Evolutionary conservation across 202 grass and related monocot genomes (phyloP).

Genomic region (Saccharum hybrid): DNA sequence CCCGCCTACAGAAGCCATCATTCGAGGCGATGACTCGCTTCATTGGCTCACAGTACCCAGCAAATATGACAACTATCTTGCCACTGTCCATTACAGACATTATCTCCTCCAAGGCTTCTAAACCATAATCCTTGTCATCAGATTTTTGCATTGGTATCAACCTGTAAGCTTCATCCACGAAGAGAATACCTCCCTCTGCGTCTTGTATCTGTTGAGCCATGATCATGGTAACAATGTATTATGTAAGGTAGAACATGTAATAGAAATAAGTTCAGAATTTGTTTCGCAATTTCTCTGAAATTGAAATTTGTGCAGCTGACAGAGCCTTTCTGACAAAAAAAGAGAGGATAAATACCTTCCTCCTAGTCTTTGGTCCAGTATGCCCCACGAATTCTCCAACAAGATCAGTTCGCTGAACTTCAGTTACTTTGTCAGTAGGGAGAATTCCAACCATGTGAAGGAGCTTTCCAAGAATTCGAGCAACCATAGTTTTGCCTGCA

Average conservation of each 20-base stretch:
- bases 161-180: slow-evolving; percentile 97
- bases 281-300: not conserved
- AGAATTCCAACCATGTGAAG: slow-evolving; percentile 87
- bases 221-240: slow-evolving; percentile 26
- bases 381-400: slow-evolving; percentile 99
- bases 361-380: slow-evolving; percentile 94
- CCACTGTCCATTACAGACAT: slow-evolving; percentile 97
- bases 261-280: slow-evolving; percentile 10
- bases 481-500: slow-evolving; percentile 99
- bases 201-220: slow-evolving; percentile 69
- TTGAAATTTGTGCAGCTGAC: slow-evolving; percentile 27
- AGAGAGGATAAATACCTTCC: slow-evolving; percentile 64
- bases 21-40: slow-evolving; percentile 88
- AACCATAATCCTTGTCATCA: slow-evolving; percentile 94
- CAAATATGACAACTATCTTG: slow-evolving; percentile 90
- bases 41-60: slow-evolving; percentile 92
- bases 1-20: slow-evolving; percentile 88
- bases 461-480: slow-evolving; percentile 92
- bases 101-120: slow-evolving; percentile 98
- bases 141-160: slow-evolving; percentile 94
- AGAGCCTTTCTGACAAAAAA: slow-evolving; percentile 18
- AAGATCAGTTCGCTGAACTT: slow-evolving; percentile 98
- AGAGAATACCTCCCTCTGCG: slow-evolving; percentile 89
- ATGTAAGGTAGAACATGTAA: not conserved
- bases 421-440: slow-evolving; percentile 87